Evolutionary conservation across 208 protist species (phyloP), one percentile per base, ranked within the genome.

Genomic region (Acanthamoeba royreba): DNA sequence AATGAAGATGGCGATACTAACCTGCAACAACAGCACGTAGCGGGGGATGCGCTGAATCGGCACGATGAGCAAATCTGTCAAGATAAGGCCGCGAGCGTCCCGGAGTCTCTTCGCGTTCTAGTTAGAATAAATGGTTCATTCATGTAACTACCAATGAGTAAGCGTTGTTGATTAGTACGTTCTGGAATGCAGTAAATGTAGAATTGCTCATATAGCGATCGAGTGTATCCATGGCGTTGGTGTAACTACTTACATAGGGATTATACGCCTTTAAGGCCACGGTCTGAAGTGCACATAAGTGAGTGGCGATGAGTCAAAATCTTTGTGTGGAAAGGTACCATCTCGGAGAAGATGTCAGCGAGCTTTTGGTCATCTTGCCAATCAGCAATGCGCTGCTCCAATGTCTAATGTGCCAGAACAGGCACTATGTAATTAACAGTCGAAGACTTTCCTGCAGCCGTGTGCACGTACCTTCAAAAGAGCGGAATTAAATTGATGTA

Each of bases 31-130:
- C 42, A 83, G 4, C 42, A 83, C 72, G 43, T 83, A 83, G 40
- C 72, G 72, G 3, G 72, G 72, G 43, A 83, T 83, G 72, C 72
- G 72, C 72, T 83, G 72, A n/a, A 83, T 83, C 43, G 72, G 72
- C 3, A 83, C 42, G 72, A 83, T 83, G 25, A 83, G 72, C 42
- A 83, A 45, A 45, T 83, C 72, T 19, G 72, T 53, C 28, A 83
- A 28, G 43, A 83, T 53, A 45, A 83, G 72, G 19, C 72, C 72
- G 4, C 72, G 72, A 0, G 72, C 5, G 7, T 83, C 72, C 72
- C 52, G 46, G 25, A 83, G 72, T 45, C 72, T 3, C 72, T 53
- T 83, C 4, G 43, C 22, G 25, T 83, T 83, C 72, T 83, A 25
- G n/a, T n/a, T n/a, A n/a, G n/a, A n/a, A n/a, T n/a, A n/a, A n/a